Base-by-base conservation (phyloP, 2,329 filamentous ascomycete genomes). In the Talaromyces sp. region DNA sequence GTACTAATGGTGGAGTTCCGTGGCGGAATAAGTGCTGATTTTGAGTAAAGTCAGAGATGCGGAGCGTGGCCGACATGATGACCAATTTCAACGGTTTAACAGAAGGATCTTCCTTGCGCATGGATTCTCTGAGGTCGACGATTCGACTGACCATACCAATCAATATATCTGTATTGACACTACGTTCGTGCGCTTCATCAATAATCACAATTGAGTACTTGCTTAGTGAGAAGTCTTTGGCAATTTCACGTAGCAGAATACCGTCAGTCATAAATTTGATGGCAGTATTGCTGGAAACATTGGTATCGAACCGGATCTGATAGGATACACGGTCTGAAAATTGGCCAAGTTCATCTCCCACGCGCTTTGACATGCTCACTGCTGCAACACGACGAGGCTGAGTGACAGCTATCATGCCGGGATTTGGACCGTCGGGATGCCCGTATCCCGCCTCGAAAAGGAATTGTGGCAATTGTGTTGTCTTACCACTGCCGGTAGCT, bases 201-300 rank as follows among this genome's bases (percentile, higher is more conserved):
- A 99, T 94, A 58, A 99, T 87, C 61, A 99, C 91, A 15, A 90
- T 91, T 0, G 94, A 97, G 77, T 99, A 99, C 71, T 96, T 96
- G 59, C 85, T 87, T 52, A 99, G 80, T 0, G 92, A 85, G 73
- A 98, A 92, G 74, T 99, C 95, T 69, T 95, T 89, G 0, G 91
- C 89, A 62, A 97, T 90, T 77, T 99, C 95, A 64, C 95, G 89
- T 10, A 99, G 85, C 66, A 99, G 82, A 33, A 99, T 93, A 84
- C 95, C 95, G 77, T 99, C 95, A 0, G 95, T 99, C 93, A 99
- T 97, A 80, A 98, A 99, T 76, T 99, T 99, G 76, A 99, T 87
- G 6, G 92, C 90, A 0, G 95, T 99, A 61, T 92, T 89, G 33
- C 88, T 83, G 58, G 88, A 87, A 1, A 90, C 88, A 0, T 89